Conservation (phyloP, 1,284 basidiomycete species). For the Hemileia vastatrix region DNA sequence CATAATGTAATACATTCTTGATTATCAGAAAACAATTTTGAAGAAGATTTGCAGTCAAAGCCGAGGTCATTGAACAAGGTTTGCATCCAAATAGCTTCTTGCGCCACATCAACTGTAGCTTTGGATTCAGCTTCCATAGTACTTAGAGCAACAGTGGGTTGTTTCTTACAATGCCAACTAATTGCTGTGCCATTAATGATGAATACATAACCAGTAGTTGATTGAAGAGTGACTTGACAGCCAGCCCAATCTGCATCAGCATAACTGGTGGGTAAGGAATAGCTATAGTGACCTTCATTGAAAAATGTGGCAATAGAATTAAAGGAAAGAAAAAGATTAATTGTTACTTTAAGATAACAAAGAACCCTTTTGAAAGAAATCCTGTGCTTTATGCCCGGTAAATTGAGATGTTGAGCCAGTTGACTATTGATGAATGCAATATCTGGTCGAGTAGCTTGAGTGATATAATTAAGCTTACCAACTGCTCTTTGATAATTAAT, state of each 20-base stretch:
- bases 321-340: neutral
- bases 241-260: neutral
- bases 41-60: too few relatives aligned
- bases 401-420: neutral
- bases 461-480: neutral
- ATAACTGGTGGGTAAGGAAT: neutral
- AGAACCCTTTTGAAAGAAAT: neutral
- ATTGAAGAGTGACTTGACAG: neutral
- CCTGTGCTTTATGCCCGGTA: neutral
- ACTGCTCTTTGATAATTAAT: neutral
- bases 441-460: neutral
- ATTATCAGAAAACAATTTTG: too few relatives aligned
- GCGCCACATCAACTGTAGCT: too few relatives aligned
- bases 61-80: too few relatives aligned
- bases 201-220: too few relatives aligned
- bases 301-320: too few relatives aligned
- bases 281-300: neutral
- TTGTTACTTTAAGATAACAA: neutral
- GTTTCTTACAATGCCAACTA: too few relatives aligned
- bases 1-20: too few relatives aligned
- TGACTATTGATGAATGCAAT: neutral
- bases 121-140: too few relatives aligned
- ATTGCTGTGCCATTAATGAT: too few relatives aligned
- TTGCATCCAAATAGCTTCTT: too few relatives aligned
- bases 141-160: too few relatives aligned